A percentile compares a stretch with the other conserved stretches of the same genome.
These are phyloP conservation scores for Hortaea sp. DNA, from an alignment of 2,329 filamentous ascomycete species.

Conservation along the genomic window DNA sequence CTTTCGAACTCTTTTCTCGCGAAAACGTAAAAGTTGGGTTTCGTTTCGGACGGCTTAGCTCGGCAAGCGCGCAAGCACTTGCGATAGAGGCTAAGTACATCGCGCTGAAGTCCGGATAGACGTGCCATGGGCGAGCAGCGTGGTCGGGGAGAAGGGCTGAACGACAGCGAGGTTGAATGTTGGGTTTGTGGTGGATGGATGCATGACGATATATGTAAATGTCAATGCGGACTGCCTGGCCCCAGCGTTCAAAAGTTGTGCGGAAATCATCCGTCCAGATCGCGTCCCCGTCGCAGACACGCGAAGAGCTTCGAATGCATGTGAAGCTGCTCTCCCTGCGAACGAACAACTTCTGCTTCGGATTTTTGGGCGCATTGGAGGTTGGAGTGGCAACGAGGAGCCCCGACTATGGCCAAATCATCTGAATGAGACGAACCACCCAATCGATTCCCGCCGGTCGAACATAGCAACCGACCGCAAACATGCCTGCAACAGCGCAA, in stretches of 20 bases:
- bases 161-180: not conserved
- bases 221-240: too few relatives aligned
- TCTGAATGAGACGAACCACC: too few relatives aligned
- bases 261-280: too few relatives aligned
- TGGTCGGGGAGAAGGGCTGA: not conserved
- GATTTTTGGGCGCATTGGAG: too few relatives aligned
- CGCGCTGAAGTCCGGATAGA: conserved; percentile 79
- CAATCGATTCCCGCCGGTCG: not conserved
- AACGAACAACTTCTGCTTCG: too few relatives aligned
- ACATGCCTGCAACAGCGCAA: not conserved
- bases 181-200: not conserved
- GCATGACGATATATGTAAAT: too few relatives aligned
- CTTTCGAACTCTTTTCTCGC: conserved; percentile 59
- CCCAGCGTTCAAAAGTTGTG: too few relatives aligned
- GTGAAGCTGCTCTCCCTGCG: too few relatives aligned
- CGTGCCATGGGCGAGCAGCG: conserved; percentile 28
- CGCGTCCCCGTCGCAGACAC: too few relatives aligned
- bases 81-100: conserved; percentile 79
- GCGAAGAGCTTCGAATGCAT: too few relatives aligned
- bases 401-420: too few relatives aligned
- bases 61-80: conserved; percentile 72
- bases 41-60: conserved; percentile 55
- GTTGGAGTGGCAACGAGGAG: too few relatives aligned
- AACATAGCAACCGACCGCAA: not conserved
- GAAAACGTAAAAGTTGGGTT: conserved; percentile 25